Percentiles rank a stretch among this genome's conserved stretches.
These are phyloP conservation scores for Trametes elegans DNA, from an alignment of 768 basidiomycete species.

Conservation along the genomic window DNA sequence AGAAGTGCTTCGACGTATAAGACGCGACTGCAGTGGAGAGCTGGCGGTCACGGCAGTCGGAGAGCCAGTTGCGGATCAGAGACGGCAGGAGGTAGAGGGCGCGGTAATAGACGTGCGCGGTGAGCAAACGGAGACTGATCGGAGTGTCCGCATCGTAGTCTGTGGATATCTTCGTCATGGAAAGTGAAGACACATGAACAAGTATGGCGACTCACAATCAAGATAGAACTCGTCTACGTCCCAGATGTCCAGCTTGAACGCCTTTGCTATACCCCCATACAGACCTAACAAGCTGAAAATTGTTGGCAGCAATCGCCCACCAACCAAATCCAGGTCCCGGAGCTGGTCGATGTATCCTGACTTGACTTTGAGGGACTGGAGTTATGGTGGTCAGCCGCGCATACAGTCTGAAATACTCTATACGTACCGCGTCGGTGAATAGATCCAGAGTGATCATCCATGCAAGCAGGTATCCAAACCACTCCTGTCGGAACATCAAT, in stretches of 20 bases:
- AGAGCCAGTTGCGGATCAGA: slow-evolving; percentile 81
- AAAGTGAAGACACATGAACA: not conserved
- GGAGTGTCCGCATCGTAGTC: slow-evolving; percentile 55
- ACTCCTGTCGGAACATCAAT: slow-evolving; percentile 30
- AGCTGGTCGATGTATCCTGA: slow-evolving; percentile 86
- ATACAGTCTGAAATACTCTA: not conserved
- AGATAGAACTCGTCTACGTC: slow-evolving; percentile 80
- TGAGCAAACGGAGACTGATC: slow-evolving; percentile 60
- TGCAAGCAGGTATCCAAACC: slow-evolving; percentile 70
- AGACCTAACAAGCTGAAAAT: slow-evolving; percentile 67
- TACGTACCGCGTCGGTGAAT: slow-evolving; percentile 77
- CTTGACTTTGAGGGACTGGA: slow-evolving; percentile 84
- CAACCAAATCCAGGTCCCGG: slow-evolving; percentile 64
- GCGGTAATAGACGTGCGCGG: slow-evolving; percentile 88
- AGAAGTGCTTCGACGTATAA: slow-evolving; percentile 84
- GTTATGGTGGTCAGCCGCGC: not conserved
- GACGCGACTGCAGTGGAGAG: slow-evolving; percentile 70
- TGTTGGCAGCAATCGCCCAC: slow-evolving; percentile 63
- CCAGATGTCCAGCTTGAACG: slow-evolving; percentile 85
- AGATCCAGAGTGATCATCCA: slow-evolving; percentile 92
- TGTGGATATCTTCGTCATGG: slow-evolving; percentile 26
- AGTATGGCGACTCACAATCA: slow-evolving; percentile 56
- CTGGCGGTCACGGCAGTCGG: slow-evolving; percentile 86
- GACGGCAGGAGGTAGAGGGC: slow-evolving; percentile 82
- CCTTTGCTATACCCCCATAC: slow-evolving; percentile 59